These are phyloP conservation scores for Esteya vermicola DNA, from an alignment of 2,329 filamentous ascomycete genomes.

Conservation along the genomic window DNA sequence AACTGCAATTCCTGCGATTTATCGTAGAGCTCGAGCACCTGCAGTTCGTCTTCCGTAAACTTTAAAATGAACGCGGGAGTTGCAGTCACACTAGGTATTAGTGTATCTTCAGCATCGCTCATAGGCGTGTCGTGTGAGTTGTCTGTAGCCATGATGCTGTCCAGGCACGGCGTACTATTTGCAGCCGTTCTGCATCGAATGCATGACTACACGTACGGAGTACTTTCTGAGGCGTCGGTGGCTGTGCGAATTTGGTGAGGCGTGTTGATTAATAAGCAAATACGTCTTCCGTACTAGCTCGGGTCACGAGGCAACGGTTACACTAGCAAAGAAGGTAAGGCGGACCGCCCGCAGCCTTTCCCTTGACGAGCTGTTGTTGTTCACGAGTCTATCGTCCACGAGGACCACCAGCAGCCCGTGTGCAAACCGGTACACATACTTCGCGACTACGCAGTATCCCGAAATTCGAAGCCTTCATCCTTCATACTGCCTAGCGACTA, in stretches of 20 bases:
- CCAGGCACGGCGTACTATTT: neutral
- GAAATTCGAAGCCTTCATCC: too few relatives aligned
- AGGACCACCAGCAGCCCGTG: too few relatives aligned
- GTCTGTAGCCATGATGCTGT: constrained; percentile 1
- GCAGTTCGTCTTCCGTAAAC: constrained; percentile 52
- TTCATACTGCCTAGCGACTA: too few relatives aligned
- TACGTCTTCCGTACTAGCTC: neutral
- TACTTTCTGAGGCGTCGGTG: neutral
- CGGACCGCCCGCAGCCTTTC: constrained; percentile 1
- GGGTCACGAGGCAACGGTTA: constrained; percentile 7
- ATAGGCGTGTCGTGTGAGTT: constrained; percentile 6
- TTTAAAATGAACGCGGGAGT: too few relatives aligned
- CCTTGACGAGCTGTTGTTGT: too few relatives aligned
- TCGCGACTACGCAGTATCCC: too few relatives aligned
- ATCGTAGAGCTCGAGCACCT: constrained; percentile 56
- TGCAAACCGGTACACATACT: too few relatives aligned
- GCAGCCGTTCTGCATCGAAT: neutral
- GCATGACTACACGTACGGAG: neutral
- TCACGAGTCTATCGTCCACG: too few relatives aligned
- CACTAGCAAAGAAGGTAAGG: constrained; percentile 1
- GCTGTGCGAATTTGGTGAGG: neutral
- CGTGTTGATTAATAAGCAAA: neutral
- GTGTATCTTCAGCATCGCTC: neutral
- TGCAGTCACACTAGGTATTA: too few relatives aligned
- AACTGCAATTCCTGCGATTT: constrained; percentile 56